Conservation (phyloP, 106 monocot species). For the Phalaenopsis equestris region DNA sequence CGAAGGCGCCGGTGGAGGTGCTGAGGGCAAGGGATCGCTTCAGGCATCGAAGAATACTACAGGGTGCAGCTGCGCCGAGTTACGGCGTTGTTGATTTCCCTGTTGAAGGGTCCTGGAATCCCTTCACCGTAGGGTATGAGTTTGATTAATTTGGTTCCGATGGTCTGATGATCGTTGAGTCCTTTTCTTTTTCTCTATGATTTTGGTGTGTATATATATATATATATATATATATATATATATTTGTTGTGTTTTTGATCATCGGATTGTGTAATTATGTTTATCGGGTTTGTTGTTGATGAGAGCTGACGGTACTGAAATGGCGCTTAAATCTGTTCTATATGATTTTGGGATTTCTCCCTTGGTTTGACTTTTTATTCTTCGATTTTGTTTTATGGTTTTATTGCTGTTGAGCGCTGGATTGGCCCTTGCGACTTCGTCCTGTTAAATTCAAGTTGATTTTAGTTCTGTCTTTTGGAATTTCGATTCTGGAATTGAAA, state of each 20-base stretch:
- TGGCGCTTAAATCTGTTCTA: not conserved
- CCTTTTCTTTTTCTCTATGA: not conserved
- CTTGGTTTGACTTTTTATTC: not conserved
- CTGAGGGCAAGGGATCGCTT: constrained; percentile 44
- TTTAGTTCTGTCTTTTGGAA: not conserved
- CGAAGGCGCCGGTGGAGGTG: constrained; percentile 24
- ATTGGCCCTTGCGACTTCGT: not conserved
- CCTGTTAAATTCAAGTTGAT: not conserved
- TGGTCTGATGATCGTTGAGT: not conserved
- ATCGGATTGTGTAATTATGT: not conserved
- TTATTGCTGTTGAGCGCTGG: not conserved
- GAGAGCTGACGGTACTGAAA: not conserved
- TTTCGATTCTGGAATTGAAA: not conserved
- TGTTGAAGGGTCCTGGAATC: constrained; percentile 71
- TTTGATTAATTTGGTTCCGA: not conserved
- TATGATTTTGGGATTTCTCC: not conserved
- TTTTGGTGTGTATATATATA: not conserved
- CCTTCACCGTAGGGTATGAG: constrained; percentile 79
- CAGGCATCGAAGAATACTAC: constrained; percentile 47
- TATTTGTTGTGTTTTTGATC: not conserved
- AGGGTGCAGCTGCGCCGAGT: constrained; percentile 1
- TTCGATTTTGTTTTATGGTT: not conserved
- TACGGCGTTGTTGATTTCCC: constrained; percentile 73
- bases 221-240: not conserved
- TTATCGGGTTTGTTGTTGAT: not conserved